Base-by-base conservation (phyloP, 176 grass and related monocot genomes). In the Calamus simplicifolius region DNA sequence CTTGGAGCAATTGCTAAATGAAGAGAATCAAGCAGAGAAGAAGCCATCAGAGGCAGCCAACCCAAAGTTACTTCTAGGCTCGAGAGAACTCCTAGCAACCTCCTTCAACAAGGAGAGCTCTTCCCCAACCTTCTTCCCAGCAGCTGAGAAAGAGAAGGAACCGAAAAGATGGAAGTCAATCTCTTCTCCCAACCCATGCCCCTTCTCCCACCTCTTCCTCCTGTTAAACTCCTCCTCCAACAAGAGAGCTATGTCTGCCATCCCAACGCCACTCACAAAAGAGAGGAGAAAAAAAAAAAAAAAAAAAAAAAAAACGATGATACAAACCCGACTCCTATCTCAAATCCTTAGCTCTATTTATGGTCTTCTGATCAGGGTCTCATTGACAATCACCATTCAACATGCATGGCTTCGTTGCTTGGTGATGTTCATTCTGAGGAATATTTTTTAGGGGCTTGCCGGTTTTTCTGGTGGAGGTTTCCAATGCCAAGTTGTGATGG, bases 241-340 rank as follows among this genome's bases (percentile, higher is more conserved):
- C 64, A 67, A 18, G 1, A 67, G 50, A 67, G 64, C 64, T 55
- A 67, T 56, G 51, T 67, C 64, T 3, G 64, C 51, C 64, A 67
- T 67, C 5, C 4, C 19, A 15, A 16, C 16, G n/a, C 10, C 19
- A 27, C 5, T 14, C 25, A 13, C 19, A 13, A 26, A 2, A 5
- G 26, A 64, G 25, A 59, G 26, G 19, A 23, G 1, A 23, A 23
- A 23, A 23, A n/a, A n/a, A n/a, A n/a, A n/a, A n/a, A n/a, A n/a
- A n/a, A n/a, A n/a, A n/a, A n/a, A n/a, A n/a, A n/a, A n/a, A 23
- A 23, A 23, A 23, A 23, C 1, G 31, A 35, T 35, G 31, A 35
- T 35, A 35, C 31, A 35, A 35, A 8, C 31, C 31, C 31, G 8
- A 35, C 6, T 35, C 31, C 8, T 8, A 35, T 10, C 31, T 35